These are phyloP conservation scores for Edaphochlamys debaryana DNA, from an alignment of 139 green algal genomes.

Conservation along the genomic window DNA sequence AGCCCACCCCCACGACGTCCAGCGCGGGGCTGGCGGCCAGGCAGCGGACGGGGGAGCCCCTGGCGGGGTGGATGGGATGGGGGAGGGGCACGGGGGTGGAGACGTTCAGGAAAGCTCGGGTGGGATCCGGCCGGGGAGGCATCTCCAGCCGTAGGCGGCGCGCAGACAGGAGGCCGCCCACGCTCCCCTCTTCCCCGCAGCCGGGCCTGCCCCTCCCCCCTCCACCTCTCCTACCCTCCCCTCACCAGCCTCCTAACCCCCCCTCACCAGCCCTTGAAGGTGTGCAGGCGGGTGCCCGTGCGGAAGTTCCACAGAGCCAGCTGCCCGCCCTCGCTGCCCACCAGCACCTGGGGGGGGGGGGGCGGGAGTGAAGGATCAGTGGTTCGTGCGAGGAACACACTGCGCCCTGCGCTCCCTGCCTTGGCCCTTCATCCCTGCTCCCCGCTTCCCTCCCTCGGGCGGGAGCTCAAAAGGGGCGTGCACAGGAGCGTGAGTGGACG, in stretches of 20 bases:
- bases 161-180: too few relatives aligned
- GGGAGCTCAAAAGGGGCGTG: too few relatives aligned
- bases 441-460: too few relatives aligned
- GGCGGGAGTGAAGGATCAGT: too few relatives aligned
- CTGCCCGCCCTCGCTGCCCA: constrained; percentile 76
- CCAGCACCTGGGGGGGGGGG: too few relatives aligned
- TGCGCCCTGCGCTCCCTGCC: too few relatives aligned
- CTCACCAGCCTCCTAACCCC: background rate
- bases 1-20: constrained; percentile 93
- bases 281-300: constrained; percentile 73
- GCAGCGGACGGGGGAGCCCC: constrained; percentile 65
- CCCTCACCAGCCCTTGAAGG: constrained; percentile 74
- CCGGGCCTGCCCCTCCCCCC: background rate
- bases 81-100: background rate
- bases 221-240: background rate
- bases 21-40: constrained; percentile 88
- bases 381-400: too few relatives aligned
- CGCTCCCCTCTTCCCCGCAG: too few relatives aligned
- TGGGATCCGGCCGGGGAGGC: too few relatives aligned
- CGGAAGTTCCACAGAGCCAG: constrained; percentile 94
- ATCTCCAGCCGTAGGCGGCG: too few relatives aligned
- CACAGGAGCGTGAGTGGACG: too few relatives aligned
- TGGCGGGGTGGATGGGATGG: background rate
- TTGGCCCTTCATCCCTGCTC: too few relatives aligned
- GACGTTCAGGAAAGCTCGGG: background rate